Base-by-base conservation (phyloP, 2,329 filamentous ascomycete genomes). In the Fusarium piperis region DNA sequence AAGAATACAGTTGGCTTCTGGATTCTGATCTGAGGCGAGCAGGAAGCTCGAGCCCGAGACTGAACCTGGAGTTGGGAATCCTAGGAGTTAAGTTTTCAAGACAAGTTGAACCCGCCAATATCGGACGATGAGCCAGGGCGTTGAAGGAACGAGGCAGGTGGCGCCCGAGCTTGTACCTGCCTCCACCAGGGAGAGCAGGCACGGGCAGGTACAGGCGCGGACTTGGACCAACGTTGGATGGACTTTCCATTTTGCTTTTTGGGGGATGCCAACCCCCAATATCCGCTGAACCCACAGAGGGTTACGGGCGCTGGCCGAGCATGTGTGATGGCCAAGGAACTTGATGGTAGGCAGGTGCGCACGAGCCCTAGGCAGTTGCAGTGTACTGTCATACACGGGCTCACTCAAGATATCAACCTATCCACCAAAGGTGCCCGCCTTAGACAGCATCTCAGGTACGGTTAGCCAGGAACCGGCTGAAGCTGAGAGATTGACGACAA, bases 21-120 rank as follows among this genome's bases (percentile, higher is more conserved):
- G 63, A 63, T 52, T 59, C 64, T 65, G 70, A 70, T 62, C 48
- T 63, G 44, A 71, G 59, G 41, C 48, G 33, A 62, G 61, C 48
- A 64, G 52, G 35, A 62, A 64, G 71, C 73, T 73, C 58, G 53
- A 71, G 67, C 73, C 69, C 44, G 65, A 72, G 64, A 52, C 56
- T 67, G 65, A 74, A 65, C 64, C 67, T 46, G 55, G 38, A 44
- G 48, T 66, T 51, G 53, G 38, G 32, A 28, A 73, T 58, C 69
- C 69, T 70, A 39, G 61, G 55, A 48, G 38, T 48, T 44, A 44
- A 44, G 39, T 48, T 62, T 60, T 59, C 44, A 55, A 55, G 36
- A 62, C 62, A 51, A 52, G 41, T 38, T 46, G 35, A 66, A 55
- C 61, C 46, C 63, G 64, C 60, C 36, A 56, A 58, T 60, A 73